phyloP scores from a whole-genome alignment of 2,329 filamentous ascomycete genomes.

The Trichoderma koningii region DNA sequence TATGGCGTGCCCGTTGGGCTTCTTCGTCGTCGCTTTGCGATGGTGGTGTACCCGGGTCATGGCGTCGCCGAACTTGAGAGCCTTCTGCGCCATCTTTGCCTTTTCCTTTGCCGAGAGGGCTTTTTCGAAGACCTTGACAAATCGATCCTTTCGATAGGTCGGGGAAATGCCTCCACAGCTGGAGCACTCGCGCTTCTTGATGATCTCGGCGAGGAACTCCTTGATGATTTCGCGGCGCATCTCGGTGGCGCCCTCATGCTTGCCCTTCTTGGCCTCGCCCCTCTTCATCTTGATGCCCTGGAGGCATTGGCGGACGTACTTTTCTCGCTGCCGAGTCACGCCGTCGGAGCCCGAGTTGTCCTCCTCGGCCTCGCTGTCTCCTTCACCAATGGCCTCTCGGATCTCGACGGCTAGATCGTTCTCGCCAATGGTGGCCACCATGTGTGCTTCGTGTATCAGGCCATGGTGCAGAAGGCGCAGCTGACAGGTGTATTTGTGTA shows the following conservation, averaged over 20 bases:
- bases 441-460: slow-evolving; percentile 67
- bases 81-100: slow-evolving; percentile 71
- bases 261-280: slow-evolving; percentile 59
- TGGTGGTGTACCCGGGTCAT: slow-evolving; percentile 51
- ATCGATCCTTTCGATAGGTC: slow-evolving; percentile 83
- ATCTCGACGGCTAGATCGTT: slow-evolving; percentile 44
- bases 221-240: slow-evolving; percentile 75
- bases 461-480: slow-evolving; percentile 84
- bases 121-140: slow-evolving; percentile 91
- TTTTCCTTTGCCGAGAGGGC: slow-evolving; percentile 73
- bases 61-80: slow-evolving; percentile 69
- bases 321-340: slow-evolving; percentile 55
- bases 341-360: slow-evolving; percentile 58
- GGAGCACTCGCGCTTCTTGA: slow-evolving; percentile 68
- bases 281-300: slow-evolving; percentile 56
- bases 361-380: slow-evolving; percentile 63
- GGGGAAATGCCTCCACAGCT: slow-evolving; percentile 72
- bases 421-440: slow-evolving; percentile 56
- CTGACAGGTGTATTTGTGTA: slow-evolving; percentile 82
- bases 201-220: slow-evolving; percentile 76
- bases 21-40: slow-evolving; percentile 45
- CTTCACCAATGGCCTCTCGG: slow-evolving; percentile 43
- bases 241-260: slow-evolving; percentile 82
- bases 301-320: slow-evolving; percentile 74
- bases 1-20: slow-evolving; percentile 64